Conservation (phyloP, 257 asterid genomes). For the Knoxia roxburghii region DNA sequence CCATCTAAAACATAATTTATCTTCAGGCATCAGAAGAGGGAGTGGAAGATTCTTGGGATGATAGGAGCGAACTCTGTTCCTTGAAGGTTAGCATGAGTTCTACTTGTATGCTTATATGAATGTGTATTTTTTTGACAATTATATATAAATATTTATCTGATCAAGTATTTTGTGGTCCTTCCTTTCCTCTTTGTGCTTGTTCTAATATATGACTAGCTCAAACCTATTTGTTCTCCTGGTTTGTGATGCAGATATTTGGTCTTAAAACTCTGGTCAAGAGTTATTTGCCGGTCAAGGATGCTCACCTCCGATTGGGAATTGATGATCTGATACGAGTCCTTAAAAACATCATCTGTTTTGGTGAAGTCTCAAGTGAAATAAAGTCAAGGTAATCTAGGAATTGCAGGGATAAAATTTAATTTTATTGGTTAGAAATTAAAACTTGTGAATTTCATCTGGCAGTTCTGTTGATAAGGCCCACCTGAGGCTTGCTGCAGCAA, state of each 20-base stretch:
- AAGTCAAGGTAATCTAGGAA: slow-evolving; percentile 58
- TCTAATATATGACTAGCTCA: not conserved
- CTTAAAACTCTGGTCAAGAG: slow-evolving; percentile 92
- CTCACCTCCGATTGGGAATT: slow-evolving; percentile 87
- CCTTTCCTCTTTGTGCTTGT: not conserved
- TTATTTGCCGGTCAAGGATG: slow-evolving; percentile 92
- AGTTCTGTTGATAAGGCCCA: slow-evolving; percentile 88
- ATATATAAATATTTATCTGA: not conserved
- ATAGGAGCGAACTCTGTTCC: slow-evolving; percentile 81
- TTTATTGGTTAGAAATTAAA: slow-evolving; percentile 10
- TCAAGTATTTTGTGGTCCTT: slow-evolving; percentile 1
- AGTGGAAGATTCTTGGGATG: slow-evolving; percentile 74
- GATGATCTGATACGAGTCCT: slow-evolving; percentile 66
- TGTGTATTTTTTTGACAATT: not conserved
- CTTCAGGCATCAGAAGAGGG: slow-evolving; percentile 56
- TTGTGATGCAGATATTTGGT: slow-evolving; percentile 70
- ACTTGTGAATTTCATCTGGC: slow-evolving; percentile 23
- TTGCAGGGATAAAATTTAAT: slow-evolving; percentile 5
- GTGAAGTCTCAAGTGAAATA: slow-evolving; percentile 66
- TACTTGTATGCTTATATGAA: not conserved
- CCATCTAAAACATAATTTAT: slow-evolving; percentile 18
- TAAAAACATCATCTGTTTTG: slow-evolving; percentile 63
- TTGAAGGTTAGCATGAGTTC: slow-evolving; percentile 49
- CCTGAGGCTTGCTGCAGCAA: slow-evolving; percentile 93
- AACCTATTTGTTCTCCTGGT: not conserved